Conservation (phyloP, 768 basidiomycete species). For the Trametes elegans region DNA sequence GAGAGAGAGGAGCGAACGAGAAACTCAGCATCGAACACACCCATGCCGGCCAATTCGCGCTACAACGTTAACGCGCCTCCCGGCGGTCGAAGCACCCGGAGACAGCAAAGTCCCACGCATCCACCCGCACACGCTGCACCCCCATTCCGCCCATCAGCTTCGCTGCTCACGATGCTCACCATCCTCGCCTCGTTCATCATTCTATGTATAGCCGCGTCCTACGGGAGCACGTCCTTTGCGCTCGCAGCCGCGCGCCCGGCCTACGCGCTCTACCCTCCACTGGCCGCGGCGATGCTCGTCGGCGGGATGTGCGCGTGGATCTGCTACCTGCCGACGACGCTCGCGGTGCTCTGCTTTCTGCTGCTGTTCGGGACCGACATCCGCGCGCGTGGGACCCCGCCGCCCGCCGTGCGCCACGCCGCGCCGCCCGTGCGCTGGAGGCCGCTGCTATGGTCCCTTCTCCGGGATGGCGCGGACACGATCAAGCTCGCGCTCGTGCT, state of each 20-base stretch:
- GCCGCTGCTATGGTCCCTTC: background rate
- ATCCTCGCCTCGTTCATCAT: background rate
- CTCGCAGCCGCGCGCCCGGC: slow-evolving; percentile 7
- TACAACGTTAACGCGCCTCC: too few species aligned
- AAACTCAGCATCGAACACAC: too few species aligned
- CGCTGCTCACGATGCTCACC: slow-evolving; percentile 8
- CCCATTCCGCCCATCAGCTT: slow-evolving; percentile 13
- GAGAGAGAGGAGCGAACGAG: too few species aligned
- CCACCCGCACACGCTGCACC: background rate
- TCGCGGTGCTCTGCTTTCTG: slow-evolving; percentile 11
- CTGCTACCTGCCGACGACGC: slow-evolving; percentile 16
- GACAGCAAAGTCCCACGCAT: too few species aligned
- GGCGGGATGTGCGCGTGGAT: slow-evolving; percentile 13
- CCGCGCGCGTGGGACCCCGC: slow-evolving; percentile 1
- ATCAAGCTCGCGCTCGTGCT: slow-evolving; percentile 17
- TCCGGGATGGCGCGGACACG: slow-evolving; percentile 9
- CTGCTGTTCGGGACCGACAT: slow-evolving; percentile 11
- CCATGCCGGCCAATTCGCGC: too few species aligned
- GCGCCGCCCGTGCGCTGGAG: background rate
- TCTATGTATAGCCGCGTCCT: slow-evolving; percentile 1
- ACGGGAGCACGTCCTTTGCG: slow-evolving; percentile 12
- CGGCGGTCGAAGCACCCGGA: too few species aligned
- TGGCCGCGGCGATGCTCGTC: slow-evolving; percentile 15
- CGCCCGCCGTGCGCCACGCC: background rate
- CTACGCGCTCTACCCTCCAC: slow-evolving; percentile 10